Evolutionary conservation across 495 filamentous ascomycete species (phyloP), one percentile per base, ranked within the genome.

Genomic region (Aspergillus sclerotioniger): DNA sequence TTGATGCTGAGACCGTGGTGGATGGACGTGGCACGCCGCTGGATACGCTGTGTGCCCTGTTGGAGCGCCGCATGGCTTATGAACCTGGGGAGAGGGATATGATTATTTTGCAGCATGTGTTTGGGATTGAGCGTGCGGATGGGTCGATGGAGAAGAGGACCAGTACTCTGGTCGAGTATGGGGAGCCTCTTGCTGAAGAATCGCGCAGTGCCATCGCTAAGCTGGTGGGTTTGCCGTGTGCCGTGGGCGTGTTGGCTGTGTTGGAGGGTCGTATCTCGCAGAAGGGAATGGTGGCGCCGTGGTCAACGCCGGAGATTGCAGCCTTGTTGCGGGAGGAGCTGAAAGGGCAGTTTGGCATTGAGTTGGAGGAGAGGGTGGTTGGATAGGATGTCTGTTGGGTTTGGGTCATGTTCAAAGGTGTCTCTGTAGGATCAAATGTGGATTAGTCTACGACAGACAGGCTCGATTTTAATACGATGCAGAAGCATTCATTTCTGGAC

Each of bases 41-140:
- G 3, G 44, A 47, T 8, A 47, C 44, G 9, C 44, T 47, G 4
- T 47, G 44, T 47, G 44, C 44, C 8, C 19, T 47, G 44, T 7
- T 47, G 44, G 44, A 47, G 44, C 44, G 16, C 0, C 44, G 17
- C n/a, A 47, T 47, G 44, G 44, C 44, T n/a, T 47, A 47, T 47
- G 17, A 47, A 12, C 19, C 44, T 2, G 44, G 44, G 1, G 44
- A 47, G 16, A 17, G 44, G n/a, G 44, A 47, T 7, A 47, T 47
- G 44, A 47, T 47, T 17, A 7, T 47, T 4, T 25, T 47, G 16
- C 44, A 47, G 44, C 44, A 47, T 47, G 16, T 25, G 5, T 47
- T 47, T 17, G 44, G 25, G 5, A 47, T 47, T 12, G 19, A 25
- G 44, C 10, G 20, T 21, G 44, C 44, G 19, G 44, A 47, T 12